Base-by-base conservation (phyloP, 1,284 basidiomycete species). In the Trichosporon asahii region DNA sequence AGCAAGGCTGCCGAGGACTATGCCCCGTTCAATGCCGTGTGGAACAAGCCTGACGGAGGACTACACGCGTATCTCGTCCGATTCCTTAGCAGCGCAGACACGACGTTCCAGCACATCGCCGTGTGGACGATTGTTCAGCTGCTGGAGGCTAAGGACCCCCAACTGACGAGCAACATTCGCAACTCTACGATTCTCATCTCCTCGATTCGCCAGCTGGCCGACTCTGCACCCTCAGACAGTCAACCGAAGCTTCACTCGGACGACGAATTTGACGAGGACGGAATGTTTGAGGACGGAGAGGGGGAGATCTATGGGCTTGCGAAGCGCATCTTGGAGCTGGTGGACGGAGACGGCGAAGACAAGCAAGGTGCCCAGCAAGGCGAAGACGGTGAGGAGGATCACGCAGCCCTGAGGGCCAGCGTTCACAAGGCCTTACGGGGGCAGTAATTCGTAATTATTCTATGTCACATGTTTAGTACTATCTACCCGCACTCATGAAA, bases 31-130 rank as follows among this genome's bases (percentile, higher is more conserved):
- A 97, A 96, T 77, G 93, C 94, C 65, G 96, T 98, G 4, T 99
- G 97, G 97, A 92, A 94, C 78, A 91, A 94, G 83, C 97, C 97
- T 4, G 95, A 97, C 70, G 97, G 95, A 31, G 97, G 97, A 49
- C 90, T 99, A 86, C 95, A 98, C 81, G 90, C 89, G 73, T 99
- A 99, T 84, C 87, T 99, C 57, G 91, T 94, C 79, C 90, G 94
- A 64, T 99, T 99, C 90, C 85, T 99, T 74, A 94, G 91, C 68
- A 94, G 91, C 78, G 86, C 92, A 18, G 97, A 99, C 82, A 92
- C 94, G n/a, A 99, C 97, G 0, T 99, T 99, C 90, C 96, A 98
- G 84, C 97, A 99, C 82, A 99, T 99, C 76, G 97, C 97, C 33
- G 95, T 99, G 55, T 98, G 95, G 85, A 98, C 96, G 0, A 95